These are phyloP conservation scores for Laguncularia racemosa DNA, from an alignment of 345 rosid genomes.

Conservation along the genomic window DNA sequence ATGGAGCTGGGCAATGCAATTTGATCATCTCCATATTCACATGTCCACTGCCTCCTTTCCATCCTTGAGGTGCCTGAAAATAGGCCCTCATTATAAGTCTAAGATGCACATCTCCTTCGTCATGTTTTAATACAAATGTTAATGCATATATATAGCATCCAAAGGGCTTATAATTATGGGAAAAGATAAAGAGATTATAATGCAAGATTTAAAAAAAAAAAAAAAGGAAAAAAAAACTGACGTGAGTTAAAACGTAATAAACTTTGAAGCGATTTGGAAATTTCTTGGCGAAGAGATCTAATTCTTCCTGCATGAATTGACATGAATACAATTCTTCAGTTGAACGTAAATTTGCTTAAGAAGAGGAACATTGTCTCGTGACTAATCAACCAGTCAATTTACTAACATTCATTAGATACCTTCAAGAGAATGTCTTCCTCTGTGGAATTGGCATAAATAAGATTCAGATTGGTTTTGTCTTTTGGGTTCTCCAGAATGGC, in stretches of 20 bases:
- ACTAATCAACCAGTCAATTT: neutral
- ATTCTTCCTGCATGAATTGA: conserved; percentile 22
- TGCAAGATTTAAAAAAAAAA: no score
- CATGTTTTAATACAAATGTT: neutral
- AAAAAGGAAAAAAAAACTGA: conserved; percentile 1
- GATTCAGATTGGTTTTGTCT: conserved; percentile 27
- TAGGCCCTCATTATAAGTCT: neutral
- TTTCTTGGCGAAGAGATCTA: conserved; percentile 26
- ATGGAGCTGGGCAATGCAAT: conserved; percentile 35
- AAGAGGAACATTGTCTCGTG: no score
- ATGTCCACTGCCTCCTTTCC: conserved; percentile 35
- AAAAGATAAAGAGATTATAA: no score
- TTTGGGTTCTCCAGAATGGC: conserved; percentile 39
- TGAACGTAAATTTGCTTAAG: no score
- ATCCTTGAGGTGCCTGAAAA: conserved; percentile 27
- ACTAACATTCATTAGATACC: conserved; percentile 10
- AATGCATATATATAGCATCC: no score
- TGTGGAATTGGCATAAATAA: conserved; percentile 38
- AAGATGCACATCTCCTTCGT: no score
- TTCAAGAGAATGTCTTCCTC: conserved; percentile 37
- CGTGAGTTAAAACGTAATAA: conserved; percentile 39
- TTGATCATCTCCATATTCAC: conserved; percentile 37
- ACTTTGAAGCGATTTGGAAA: conserved; percentile 26
- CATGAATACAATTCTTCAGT: no score
- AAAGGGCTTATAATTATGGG: no score